Evolutionary conservation across 331 rosid species (phyloP), one percentile per base, ranked within the genome.

Genomic region (Quercus phellos): DNA sequence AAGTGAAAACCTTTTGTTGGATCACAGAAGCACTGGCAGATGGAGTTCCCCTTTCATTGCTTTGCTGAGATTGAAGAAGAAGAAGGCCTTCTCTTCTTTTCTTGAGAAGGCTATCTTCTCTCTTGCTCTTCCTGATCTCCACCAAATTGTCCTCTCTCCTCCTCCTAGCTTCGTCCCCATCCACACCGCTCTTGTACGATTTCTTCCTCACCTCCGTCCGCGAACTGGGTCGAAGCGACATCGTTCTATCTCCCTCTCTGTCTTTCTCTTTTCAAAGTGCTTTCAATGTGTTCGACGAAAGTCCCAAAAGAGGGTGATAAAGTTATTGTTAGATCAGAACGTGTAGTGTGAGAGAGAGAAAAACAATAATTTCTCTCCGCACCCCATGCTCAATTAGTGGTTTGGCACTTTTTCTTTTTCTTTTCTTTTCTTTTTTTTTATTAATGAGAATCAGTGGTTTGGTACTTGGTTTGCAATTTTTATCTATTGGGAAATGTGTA

Each of bases 71-170:
- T 29, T 58, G 88, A 27, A 81, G 83, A 69, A 43, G 51, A 21
- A 79, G 72, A 77, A 90, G 78, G 4, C 88, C 92, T 0, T 90
- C 90, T 42, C 86, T 81, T 55, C 96, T 78, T 87, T 91, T 91
- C 87, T 89, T 89, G 38, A 82, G 84, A 42, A 91, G 84, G 60
- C 6, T 89, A 26, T 91, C 89, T 78, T 86, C 87, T 12, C 92
- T 90, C 79, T 89, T 87, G 82, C 74, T 80, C 84, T 89, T 91
- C 89, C 92, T 87, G 85, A 89, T 89, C 88, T 85, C 86, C 6
- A 85, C 85, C 73, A 90, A 75, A 60, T 88, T 86, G 73, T 88
- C 92, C 81, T 90, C 90, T 24, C 94, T 82, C 75, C 92, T 75
- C 76, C 92, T 67, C 24, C 92, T 77, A n/a, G 92, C 94, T 77